These are phyloP conservation scores for Colletotrichum sidae DNA, from an alignment of 2,329 filamentous ascomycete species.

Conservation along the genomic window DNA sequence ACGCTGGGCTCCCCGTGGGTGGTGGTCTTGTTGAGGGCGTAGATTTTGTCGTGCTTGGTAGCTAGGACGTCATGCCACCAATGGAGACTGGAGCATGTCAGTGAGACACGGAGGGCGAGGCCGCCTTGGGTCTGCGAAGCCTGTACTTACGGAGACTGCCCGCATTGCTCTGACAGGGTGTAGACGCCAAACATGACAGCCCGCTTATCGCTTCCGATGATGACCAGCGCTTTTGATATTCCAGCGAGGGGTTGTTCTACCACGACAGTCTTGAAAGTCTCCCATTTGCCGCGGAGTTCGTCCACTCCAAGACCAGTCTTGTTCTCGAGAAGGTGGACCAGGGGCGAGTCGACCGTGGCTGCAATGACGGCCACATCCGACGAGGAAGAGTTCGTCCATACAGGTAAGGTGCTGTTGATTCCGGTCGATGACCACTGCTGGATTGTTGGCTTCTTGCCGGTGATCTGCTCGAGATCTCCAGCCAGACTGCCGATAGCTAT, in stretches of 20 bases:
- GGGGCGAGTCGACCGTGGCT: conserved; percentile 37
- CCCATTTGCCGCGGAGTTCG: conserved; percentile 60
- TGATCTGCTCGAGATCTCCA: conserved; percentile 25
- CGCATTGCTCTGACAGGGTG: conserved; percentile 70
- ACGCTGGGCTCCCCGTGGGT: conserved; percentile 64
- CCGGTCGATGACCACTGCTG: conserved; percentile 6
- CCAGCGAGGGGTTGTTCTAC: conserved; percentile 59
- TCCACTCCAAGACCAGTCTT: conserved; percentile 40
- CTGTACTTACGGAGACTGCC: conserved; percentile 61
- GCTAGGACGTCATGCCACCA: conserved; percentile 70
- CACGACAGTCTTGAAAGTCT: conserved; percentile 62
- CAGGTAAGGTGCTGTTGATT: background rate
- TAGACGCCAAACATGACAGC: conserved; percentile 72
- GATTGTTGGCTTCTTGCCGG: conserved; percentile 20
- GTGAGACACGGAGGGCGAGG: background rate
- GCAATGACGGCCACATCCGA: conserved; percentile 19
- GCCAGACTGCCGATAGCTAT: conserved; percentile 25
- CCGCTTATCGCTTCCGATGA: conserved; percentile 68
- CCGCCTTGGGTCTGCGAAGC: background rate
- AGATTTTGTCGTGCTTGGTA: conserved; percentile 58
- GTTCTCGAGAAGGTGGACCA: conserved; percentile 36
- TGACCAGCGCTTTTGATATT: conserved; percentile 60
- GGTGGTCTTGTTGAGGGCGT: conserved; percentile 50
- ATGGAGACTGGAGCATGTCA: conserved; percentile 56
- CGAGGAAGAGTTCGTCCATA: background rate